These are phyloP conservation scores for Geotrichum ghanense DNA, from an alignment of 805 yeast genomes.

Conservation along the genomic window DNA sequence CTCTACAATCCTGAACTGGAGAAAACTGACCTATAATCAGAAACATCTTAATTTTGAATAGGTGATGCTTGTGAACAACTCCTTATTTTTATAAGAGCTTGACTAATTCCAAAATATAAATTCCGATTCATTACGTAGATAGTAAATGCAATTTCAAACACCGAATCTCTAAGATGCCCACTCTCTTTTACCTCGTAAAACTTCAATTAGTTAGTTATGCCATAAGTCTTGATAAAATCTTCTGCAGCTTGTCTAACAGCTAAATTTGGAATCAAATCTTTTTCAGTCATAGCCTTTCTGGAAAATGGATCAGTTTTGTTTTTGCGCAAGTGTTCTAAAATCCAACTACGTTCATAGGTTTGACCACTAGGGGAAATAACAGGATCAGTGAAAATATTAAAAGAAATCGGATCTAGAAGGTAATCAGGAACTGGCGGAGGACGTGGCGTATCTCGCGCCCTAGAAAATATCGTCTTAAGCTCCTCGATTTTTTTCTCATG, in stretches of 20 bases:
- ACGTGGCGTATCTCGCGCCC: slow-evolving; percentile 13
- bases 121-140: too few relatives aligned
- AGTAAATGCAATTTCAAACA: too few relatives aligned
- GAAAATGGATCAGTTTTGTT: slow-evolving; percentile 33
- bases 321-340: slow-evolving; percentile 28
- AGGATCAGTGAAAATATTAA: slow-evolving; percentile 28
- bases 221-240: slow-evolving; percentile 14
- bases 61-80: too few relatives aligned
- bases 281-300: slow-evolving; percentile 25
- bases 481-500: slow-evolving; percentile 13
- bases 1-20: too few relatives aligned
- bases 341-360: slow-evolving; percentile 31
- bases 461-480: slow-evolving; percentile 15
- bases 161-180: too few relatives aligned
- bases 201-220: slow-evolving; percentile 1
- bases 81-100: too few relatives aligned
- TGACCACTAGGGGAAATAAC: slow-evolving; percentile 35
- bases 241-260: slow-evolving; percentile 31
- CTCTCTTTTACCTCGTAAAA: too few relatives aligned
- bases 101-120: too few relatives aligned
- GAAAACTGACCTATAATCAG: too few relatives aligned
- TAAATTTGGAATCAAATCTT: slow-evolving; percentile 32
- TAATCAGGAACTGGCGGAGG: slow-evolving; percentile 27
- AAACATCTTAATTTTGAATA: too few relatives aligned
- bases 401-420: slow-evolving; percentile 32